These are phyloP conservation scores for Coemansia erecta DNA, from an alignment of 192 early-diverging fungal species.

Conservation along the genomic window DNA sequence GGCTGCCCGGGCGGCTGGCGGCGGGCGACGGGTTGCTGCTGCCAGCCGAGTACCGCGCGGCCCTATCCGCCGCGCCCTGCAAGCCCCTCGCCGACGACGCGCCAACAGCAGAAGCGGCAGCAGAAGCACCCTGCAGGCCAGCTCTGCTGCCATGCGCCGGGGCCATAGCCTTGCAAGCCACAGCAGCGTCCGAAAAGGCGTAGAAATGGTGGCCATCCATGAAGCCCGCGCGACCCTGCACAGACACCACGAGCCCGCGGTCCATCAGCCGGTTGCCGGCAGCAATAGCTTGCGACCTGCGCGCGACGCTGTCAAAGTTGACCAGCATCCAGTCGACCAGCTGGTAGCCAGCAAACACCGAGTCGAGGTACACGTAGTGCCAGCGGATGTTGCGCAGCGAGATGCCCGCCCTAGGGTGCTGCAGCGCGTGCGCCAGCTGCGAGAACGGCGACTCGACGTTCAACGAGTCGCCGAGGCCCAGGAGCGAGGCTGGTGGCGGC, in stretches of 20 bases:
- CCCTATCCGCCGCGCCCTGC: conserved; percentile 17
- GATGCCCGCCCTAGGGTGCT: conserved; percentile 65
- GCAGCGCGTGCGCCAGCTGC: conserved; percentile 67
- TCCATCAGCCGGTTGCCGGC: conserved; percentile 77
- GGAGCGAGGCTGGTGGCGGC: conserved; percentile 18
- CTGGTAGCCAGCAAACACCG: conserved; percentile 78
- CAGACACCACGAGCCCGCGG: conserved; percentile 70
- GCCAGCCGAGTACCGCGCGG: conserved; percentile 6
- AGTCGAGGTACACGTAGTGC: conserved; percentile 75
- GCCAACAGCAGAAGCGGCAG: too few relatives aligned
- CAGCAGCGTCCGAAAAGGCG: conserved; percentile 34
- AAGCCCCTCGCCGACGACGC: conserved; percentile 27
- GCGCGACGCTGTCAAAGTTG: conserved; percentile 72
- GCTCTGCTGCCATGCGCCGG: too few relatives aligned
- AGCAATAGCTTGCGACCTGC: conserved; percentile 70
- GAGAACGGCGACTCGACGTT: conserved; percentile 53
- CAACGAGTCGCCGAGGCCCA: conserved; percentile 26
- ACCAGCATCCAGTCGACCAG: conserved; percentile 84
- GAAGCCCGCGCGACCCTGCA: conserved; percentile 63
- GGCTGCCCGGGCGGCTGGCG: conserved; percentile 41
- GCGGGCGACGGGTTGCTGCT: conserved; percentile 31
- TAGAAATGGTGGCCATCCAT: conserved; percentile 93
- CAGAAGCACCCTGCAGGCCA: too few relatives aligned
- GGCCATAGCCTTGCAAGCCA: conserved; percentile 13
- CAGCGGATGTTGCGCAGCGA: conserved; percentile 75